Evolutionary conservation across 805 yeast genomes (phyloP).

Genomic region (Pichia heedii): DNA sequence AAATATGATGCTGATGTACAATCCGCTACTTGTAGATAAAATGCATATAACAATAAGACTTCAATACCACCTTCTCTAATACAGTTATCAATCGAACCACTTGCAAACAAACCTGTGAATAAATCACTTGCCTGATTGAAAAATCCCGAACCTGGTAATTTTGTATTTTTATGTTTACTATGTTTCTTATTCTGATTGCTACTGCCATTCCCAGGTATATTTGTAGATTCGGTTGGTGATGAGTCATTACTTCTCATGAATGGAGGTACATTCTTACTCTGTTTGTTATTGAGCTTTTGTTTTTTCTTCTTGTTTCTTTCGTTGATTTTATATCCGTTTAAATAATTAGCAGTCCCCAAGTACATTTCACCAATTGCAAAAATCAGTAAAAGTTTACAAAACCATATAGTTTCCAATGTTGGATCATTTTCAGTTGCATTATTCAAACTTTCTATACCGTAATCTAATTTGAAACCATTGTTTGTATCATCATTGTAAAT

Average conservation of each 20-base stretch:
- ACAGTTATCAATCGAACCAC: constrained; percentile 71
- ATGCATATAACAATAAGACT: constrained; percentile 64
- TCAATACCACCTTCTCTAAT: constrained; percentile 77
- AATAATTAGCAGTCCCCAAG: constrained; percentile 61
- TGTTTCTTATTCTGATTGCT: background rate
- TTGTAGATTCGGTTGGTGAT: background rate
- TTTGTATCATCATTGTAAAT: constrained; percentile 43
- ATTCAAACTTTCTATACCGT: constrained; percentile 18
- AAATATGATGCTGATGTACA: constrained; percentile 76
- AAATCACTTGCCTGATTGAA: constrained; percentile 74
- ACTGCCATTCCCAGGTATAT: background rate
- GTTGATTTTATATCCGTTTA: constrained; percentile 38
- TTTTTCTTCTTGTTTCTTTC: constrained; percentile 17
- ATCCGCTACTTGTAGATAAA: constrained; percentile 75
- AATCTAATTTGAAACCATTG: constrained; percentile 23
- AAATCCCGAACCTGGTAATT: constrained; percentile 70
- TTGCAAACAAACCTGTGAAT: constrained; percentile 66
- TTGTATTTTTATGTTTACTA: constrained; percentile 22
- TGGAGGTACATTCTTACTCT: background rate
- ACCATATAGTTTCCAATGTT: constrained; percentile 70
- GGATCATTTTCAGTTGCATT: constrained; percentile 36
- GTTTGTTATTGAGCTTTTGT: constrained; percentile 9
- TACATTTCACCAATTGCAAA: constrained; percentile 82
- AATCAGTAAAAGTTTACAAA: constrained; percentile 62
- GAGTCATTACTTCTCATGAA: background rate